Evolutionary conservation across 495 filamentous ascomycete species (phyloP).

Genomic region (Astrothelium macrocarpum): DNA sequence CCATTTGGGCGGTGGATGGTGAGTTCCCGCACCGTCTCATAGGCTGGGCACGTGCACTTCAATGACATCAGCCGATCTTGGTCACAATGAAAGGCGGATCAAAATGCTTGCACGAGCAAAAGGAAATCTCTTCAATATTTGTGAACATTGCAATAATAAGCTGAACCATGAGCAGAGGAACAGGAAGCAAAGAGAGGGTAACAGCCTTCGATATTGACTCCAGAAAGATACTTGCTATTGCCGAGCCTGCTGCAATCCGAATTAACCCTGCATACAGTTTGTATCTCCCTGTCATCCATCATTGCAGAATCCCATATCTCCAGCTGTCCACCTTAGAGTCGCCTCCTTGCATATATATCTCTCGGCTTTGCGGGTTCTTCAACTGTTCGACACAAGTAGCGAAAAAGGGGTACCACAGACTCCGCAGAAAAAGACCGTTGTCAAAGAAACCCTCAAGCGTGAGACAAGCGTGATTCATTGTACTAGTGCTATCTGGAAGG

Average conservation of each 20-base stretch:
- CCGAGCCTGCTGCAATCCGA: background rate
- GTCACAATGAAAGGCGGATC: background rate
- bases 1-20: too few species aligned
- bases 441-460: background rate
- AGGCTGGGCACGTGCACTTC: background rate
- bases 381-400: background rate
- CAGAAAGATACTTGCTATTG: background rate
- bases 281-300: background rate
- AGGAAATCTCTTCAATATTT: background rate
- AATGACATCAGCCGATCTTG: background rate
- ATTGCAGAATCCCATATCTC: background rate
- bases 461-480: background rate
- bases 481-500: background rate
- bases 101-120: background rate
- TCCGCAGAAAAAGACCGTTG: background rate
- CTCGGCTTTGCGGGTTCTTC: background rate
- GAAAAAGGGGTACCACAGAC: background rate
- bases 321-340: background rate
- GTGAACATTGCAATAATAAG: background rate
- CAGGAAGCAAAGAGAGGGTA: background rate
- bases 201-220: background rate
- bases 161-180: too few species aligned
- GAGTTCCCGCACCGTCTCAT: too few species aligned
- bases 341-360: background rate
- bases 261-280: background rate